Base-by-base conservation (phyloP, 1,284 basidiomycete species). In the Coniferiporia sulphurascens region DNA sequence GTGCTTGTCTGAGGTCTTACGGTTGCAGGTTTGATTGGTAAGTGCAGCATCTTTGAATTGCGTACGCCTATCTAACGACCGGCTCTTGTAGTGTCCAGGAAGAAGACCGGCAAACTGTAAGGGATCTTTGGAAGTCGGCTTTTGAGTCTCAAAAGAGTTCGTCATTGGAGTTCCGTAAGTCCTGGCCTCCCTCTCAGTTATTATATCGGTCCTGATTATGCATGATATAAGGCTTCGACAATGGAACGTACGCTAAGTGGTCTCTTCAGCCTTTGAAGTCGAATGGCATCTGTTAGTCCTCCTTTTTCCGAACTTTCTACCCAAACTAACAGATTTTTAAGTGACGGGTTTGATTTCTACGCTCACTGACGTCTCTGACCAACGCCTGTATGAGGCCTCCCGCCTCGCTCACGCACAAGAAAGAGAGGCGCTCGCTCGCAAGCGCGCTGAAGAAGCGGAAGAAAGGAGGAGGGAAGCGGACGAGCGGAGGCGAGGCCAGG, bases 401-500 rank as follows among this genome's bases (percentile, higher is more conserved):
- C 55, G 66, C 34, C 59, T 69, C 43, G 57, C 62, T 13, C 66
- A 68, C 43, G 68, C 65, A 4, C 62, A 68, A 61, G 67, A 68
- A 59, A 50, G 65, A 52, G 68, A 69, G 50, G 65, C 63, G 8
- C 58, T 62, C 17, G 67, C 68, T 8, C 65, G 65, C 27, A 56
- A 59, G 58, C 59, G 66, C 7, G 68, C 68, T 17, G 66, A 65
- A 55, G 68, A 69, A 48, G 65, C 66, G 5, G 66, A 67, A 41
- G 59, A 63, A 54, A 58, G 65, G 51, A 59, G 64, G 27, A 58
- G 59, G 49, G 66, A 66, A 41, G 68, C 68, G 35, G 68, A 69
- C 48, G 66, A 68, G 57, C 64, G 68, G 41, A 64, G 68, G 44
- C 59, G 68, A 43, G 66, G 61, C 45, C 68, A 69, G 65, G 66